phyloP scores from a whole-genome alignment of 148 eudicot genomes.

The Vaccinium darrowii region DNA sequence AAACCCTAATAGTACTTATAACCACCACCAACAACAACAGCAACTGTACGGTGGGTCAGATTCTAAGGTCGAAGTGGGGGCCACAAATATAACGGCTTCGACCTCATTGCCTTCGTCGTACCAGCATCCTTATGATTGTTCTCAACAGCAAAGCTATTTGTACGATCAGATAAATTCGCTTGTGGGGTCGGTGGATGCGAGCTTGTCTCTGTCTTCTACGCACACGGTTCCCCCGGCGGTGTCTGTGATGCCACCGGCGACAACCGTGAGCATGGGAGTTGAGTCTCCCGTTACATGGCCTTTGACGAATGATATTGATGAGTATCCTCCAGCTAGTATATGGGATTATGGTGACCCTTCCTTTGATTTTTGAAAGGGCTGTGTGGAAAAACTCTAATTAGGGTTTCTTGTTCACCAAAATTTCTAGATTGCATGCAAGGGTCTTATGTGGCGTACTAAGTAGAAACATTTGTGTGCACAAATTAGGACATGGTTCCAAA shows the following conservation, averaged over 20 bases:
- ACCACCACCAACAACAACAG: constrained; percentile 18
- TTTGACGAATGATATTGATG: constrained; percentile 34
- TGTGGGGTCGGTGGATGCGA: constrained; percentile 29
- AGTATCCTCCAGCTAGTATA: constrained; percentile 43
- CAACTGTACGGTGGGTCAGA: constrained; percentile 15
- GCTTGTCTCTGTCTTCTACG: constrained; percentile 31
- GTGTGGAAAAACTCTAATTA: neutral
- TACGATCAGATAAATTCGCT: constrained; percentile 44
- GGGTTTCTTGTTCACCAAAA: neutral
- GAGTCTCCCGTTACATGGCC: constrained; percentile 27
- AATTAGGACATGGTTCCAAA: neutral
- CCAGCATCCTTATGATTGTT: neutral
- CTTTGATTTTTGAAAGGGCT: constrained; percentile 39
- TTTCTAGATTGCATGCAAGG: constrained; percentile 15
- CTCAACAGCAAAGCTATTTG: constrained; percentile 12
- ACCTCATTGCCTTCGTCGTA: constrained; percentile 6
- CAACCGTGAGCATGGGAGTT: constrained; percentile 1
- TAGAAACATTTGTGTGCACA: too few species aligned
- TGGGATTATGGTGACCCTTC: constrained; percentile 88
- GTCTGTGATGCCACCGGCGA: constrained; percentile 22
- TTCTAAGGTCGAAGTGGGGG: neutral
- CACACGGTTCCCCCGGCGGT: constrained; percentile 21
- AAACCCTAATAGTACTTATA: neutral
- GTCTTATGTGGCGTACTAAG: too few species aligned
- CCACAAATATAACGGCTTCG: neutral